These are phyloP conservation scores for Phaffomyces thermotolerans DNA, from an alignment of 805 yeast species.

Conservation along the genomic window DNA sequence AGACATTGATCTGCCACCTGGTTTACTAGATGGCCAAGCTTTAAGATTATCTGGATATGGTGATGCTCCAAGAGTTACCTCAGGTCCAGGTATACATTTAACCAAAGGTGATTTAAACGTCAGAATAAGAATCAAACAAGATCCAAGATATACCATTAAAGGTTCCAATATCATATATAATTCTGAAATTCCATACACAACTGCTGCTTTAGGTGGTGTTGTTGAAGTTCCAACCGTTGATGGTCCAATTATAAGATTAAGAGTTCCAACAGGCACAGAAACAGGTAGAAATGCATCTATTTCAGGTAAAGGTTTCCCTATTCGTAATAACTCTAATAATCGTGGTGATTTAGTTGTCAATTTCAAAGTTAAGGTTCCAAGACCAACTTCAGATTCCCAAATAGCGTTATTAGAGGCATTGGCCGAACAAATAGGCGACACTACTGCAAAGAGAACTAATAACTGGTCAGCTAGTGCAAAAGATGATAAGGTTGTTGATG, in stretches of 20 bases:
- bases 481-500: neutral
- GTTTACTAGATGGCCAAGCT: constrained; percentile 80
- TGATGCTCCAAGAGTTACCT: constrained; percentile 75
- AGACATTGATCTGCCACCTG: constrained; percentile 79
- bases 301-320: constrained; percentile 85
- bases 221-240: constrained; percentile 86
- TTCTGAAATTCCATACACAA: constrained; percentile 79
- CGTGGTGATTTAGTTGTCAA: constrained; percentile 80
- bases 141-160: constrained; percentile 58
- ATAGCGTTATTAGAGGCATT: constrained; percentile 86
- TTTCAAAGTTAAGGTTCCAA: constrained; percentile 60
- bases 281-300: constrained; percentile 65
- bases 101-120: constrained; percentile 85
- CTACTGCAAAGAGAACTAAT: constrained; percentile 58
- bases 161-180: constrained; percentile 60
- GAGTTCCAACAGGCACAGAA: constrained; percentile 81
- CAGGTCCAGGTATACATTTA: constrained; percentile 59
- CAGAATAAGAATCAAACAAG: constrained; percentile 70
- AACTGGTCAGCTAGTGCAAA: constrained; percentile 12
- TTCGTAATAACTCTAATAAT: constrained; percentile 38
- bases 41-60: constrained; percentile 85
- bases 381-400: constrained; percentile 78
- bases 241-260: constrained; percentile 68
- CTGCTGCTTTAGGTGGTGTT: constrained; percentile 94
- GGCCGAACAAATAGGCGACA: constrained; percentile 85